phyloP scores from a whole-genome alignment of 192 early-diverging fungal genomes.

The Mortierella alpina region DNA sequence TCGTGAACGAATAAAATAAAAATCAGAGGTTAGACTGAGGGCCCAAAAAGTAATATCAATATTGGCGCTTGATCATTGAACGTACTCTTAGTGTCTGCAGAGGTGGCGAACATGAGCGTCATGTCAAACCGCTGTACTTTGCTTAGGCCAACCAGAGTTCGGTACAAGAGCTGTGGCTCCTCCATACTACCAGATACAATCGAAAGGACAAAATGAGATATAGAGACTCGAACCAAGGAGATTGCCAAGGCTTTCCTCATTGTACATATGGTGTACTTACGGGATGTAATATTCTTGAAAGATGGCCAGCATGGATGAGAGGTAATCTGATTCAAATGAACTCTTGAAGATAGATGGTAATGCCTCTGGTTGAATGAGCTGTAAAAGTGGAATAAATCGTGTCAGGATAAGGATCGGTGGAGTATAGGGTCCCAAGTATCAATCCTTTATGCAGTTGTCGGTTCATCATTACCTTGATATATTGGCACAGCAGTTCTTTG shows the following conservation, averaged over 20 bases:
- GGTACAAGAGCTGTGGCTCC: conserved; percentile 25
- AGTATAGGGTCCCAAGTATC: not conserved
- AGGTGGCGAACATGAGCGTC: conserved; percentile 44
- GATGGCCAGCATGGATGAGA: conserved; percentile 58
- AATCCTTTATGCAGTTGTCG: not conserved
- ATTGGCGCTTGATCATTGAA: not conserved
- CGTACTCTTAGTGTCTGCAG: conserved; percentile 35
- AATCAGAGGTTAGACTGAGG: not conserved
- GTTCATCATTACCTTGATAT: conserved; percentile 65
- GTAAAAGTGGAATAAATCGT: not conserved
- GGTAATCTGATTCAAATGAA: conserved; percentile 62
- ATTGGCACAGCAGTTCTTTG: conserved; percentile 60
- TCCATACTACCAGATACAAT: conserved; percentile 13
- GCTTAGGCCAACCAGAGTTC: conserved; percentile 9
- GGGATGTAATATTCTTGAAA: conserved; percentile 45
- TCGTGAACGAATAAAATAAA: not conserved
- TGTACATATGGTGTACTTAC: conserved; percentile 12
- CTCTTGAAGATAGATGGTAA: conserved; percentile 56
- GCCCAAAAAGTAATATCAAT: not conserved
- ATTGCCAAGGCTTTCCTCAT: no score
- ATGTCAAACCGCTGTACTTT: conserved; percentile 47
- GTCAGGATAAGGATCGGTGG: not conserved
- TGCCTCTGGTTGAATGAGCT: conserved; percentile 57
- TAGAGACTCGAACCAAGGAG: no score
- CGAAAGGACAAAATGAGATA: not conserved